Evolutionary conservation across 2,329 filamentous ascomycete species (phyloP), one percentile per base, ranked within the genome.

Genomic region (Bimuria novae-zelandiae): DNA sequence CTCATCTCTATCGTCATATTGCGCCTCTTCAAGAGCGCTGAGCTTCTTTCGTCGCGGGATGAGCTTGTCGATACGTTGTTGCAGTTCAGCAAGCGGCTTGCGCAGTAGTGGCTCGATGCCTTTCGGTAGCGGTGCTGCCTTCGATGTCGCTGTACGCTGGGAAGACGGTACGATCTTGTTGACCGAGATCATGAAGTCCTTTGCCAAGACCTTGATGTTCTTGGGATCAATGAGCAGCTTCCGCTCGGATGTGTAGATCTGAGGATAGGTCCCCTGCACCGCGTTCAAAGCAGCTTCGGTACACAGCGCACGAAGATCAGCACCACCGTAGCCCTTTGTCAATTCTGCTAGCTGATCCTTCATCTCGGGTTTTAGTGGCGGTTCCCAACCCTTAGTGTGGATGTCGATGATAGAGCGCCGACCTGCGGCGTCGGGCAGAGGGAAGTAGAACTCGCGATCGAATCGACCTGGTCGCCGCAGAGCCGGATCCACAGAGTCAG

Each of bases 401-500:
- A 99, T 99, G 59, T 97, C 88, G 54, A 99, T 82, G 64, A 99
- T 99, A 4, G 90, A 83, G 59, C 89, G 88, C 56, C 94, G 86
- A 19, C 86, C 92, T 33, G 89, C 85, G 3, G 87, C 80, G 62
- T 93, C 90, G 0, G 94, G 94, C 27, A 99, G 80, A 0, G 94
- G 92, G 69, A 99, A 99, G 77, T 97, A 97, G 67, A 99, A 99
- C 73, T 99, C 95, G 72, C 94, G 83, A 71, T 99, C 94, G 68
- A 99, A 99, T 46, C 94, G 89, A 37, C 94, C 95, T 17, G 94
- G 93, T 45, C 93, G 87, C 55, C 94, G 88, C 53, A 99, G 82
- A n/a, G 93, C 93, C 61, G 93, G 93, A 72, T 99, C 93, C 56
- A 99, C 92, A 47, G 94, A 96, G 74, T 97, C 93, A 0, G 94